phyloP scores from a whole-genome alignment of 495 filamentous ascomycete species.

The Staphylotrichum longicolle region DNA sequence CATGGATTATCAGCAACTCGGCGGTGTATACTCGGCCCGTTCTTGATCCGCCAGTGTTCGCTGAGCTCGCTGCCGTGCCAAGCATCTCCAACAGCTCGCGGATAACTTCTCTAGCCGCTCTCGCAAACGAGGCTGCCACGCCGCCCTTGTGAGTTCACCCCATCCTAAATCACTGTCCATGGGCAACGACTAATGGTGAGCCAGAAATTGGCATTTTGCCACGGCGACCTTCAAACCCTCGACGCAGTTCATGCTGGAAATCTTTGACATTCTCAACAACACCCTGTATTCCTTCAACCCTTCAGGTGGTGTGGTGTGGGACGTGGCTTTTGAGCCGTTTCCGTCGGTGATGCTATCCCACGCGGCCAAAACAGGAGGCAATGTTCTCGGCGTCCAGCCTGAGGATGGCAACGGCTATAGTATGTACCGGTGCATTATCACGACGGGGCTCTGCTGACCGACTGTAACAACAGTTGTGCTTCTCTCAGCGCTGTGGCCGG shows the following conservation, averaged over 20 bases:
- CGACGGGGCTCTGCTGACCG: not conserved
- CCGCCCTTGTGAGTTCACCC: constrained; percentile 9
- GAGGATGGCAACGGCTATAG: constrained; percentile 1
- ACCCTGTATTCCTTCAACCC: constrained; percentile 16
- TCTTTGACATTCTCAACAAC: constrained; percentile 20
- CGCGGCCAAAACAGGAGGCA: constrained; percentile 38
- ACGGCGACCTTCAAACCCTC: constrained; percentile 9
- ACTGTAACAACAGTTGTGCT: constrained; percentile 16
- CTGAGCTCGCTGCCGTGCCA: constrained; percentile 8
- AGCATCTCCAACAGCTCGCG: constrained; percentile 9
- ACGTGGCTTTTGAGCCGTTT: constrained; percentile 48
- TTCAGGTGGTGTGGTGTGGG: constrained; percentile 20
- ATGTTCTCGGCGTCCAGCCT: constrained; percentile 37
- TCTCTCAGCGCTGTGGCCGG: constrained; percentile 26
- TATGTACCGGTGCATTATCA: constrained; percentile 21
- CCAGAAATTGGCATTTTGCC: constrained; percentile 9
- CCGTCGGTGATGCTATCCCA: constrained; percentile 37
- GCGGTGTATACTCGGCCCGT: constrained; percentile 1
- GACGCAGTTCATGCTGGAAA: constrained; percentile 22
- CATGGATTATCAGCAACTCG: constrained; percentile 7
- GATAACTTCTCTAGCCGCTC: not conserved
- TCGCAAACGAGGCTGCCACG: constrained; percentile 6
- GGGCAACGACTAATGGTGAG: constrained; percentile 5
- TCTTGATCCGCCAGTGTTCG: constrained; percentile 12
- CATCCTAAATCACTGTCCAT: not conserved